phyloP scores from a whole-genome alignment of 2,329 filamentous ascomycete species.

The Curvularia eragrostidis region DNA sequence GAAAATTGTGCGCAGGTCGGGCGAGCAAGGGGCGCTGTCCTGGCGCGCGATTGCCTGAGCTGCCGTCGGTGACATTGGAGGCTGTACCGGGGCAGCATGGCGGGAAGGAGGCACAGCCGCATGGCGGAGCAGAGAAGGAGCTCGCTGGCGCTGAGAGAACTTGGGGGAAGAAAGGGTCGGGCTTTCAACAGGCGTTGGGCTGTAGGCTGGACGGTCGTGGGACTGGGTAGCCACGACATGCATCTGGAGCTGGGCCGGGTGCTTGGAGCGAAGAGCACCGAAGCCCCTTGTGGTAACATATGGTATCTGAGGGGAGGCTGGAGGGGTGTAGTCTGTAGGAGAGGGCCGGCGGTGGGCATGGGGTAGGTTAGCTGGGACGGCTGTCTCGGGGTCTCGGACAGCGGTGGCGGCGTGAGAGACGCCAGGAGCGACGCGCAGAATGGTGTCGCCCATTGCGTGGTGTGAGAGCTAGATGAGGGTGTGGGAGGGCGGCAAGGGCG shows the following conservation, averaged over 20 bases:
- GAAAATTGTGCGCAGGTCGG: slow-evolving; percentile 43
- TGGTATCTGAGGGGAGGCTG: slow-evolving; percentile 37
- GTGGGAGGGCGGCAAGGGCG: slow-evolving; percentile 19
- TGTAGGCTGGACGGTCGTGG: slow-evolving; percentile 39
- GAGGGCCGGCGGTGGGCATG: slow-evolving; percentile 36
- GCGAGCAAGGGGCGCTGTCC: slow-evolving; percentile 34
- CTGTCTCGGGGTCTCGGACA: slow-evolving; percentile 18
- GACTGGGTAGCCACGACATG: slow-evolving; percentile 32
- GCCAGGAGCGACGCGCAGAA: slow-evolving; percentile 26
- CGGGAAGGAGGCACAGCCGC: slow-evolving; percentile 40
- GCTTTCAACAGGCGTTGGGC: slow-evolving; percentile 40
- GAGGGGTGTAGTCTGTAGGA: slow-evolving; percentile 42
- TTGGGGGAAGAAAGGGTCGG: slow-evolving; percentile 51
- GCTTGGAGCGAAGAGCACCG: slow-evolving; percentile 30
- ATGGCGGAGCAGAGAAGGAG: slow-evolving; percentile 51
- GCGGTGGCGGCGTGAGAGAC: slow-evolving; percentile 17
- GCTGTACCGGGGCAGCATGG: slow-evolving; percentile 30
- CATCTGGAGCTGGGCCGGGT: slow-evolving; percentile 42
- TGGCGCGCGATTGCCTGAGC: slow-evolving; percentile 35
- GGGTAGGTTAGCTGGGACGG: slow-evolving; percentile 22
- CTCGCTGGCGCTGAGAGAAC: slow-evolving; percentile 50
- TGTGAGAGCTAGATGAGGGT: slow-evolving; percentile 16
- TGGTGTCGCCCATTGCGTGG: slow-evolving; percentile 40
- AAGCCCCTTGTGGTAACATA: slow-evolving; percentile 32
- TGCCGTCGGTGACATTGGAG: slow-evolving; percentile 36